Evolutionary conservation across 495 filamentous ascomycete species (phyloP), one percentile per base, ranked within the genome.

Genomic region (Wilcoxina mikolae): DNA sequence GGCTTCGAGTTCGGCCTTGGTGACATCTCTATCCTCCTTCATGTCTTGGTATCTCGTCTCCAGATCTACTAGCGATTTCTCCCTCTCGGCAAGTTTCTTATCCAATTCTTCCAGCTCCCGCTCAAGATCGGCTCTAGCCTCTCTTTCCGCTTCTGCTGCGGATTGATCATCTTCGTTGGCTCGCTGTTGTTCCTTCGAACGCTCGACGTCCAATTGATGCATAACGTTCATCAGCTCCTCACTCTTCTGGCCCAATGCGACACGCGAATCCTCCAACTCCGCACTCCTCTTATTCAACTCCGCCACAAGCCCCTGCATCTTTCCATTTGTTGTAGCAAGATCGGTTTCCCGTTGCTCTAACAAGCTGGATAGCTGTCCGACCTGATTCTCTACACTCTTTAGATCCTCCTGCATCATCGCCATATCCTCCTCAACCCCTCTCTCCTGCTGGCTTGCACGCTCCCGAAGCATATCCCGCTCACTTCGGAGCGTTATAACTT

Each of bases 391-490:
- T 76, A 69, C 73, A 74, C 73, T 84, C 65, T 88, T 91, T 48
- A 94, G 75, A 61, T 91, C 86, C 38, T 87, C 81, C 68, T 95
- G 88, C 42, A 55, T 55, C 17, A 94, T 86, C 69, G 93, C 87
- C 59, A 94, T 86, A 59, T 95, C 87, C 2, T 85, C 80, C 56
- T 84, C 81, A 22, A 94, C 69, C 17, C 88, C 88, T 46, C 76
- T 76, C 67, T 94, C 88, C 58, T 94, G 86, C 57, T 94, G 86
- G 65, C 56, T 50, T 31, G 54, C 11, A 51, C 29, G 24, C 17
- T 56, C 44, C 24, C 45, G 23, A 17, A 57, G 33, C n/a, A 11
- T 27, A 27, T 57, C 55, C 3, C 51, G 31, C 15, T 57, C 31
- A 20, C 22, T 10, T 24, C 47, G 46, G 4, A 57, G 39, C 10